These are phyloP conservation scores for Pythium chondricola DNA, from an alignment of 352 stramenopile genomes.

Conservation along the genomic window DNA sequence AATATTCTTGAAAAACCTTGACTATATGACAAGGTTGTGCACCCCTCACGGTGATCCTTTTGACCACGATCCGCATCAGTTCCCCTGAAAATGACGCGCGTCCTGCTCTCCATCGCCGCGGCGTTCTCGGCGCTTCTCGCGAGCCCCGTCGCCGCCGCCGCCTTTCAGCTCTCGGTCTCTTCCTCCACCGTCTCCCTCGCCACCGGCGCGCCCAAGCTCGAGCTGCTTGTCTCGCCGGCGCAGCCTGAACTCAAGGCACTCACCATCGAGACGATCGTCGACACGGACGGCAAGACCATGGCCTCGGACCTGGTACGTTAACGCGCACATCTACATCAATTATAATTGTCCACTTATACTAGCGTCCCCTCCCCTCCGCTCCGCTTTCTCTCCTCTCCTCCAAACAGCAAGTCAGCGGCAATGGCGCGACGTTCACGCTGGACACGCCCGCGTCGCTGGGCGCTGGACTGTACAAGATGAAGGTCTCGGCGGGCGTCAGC, in stretches of 20 bases:
- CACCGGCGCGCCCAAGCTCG: slow-evolving; percentile 35
- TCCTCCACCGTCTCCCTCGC: slow-evolving; percentile 44
- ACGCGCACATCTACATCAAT: too few relatives aligned
- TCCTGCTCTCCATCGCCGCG: slow-evolving; percentile 14
- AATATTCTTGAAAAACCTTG: too few relatives aligned
- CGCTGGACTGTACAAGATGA: slow-evolving; percentile 78
- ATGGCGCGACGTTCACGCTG: slow-evolving; percentile 59
- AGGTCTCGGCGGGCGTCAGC: slow-evolving; percentile 42
- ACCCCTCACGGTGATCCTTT: too few relatives aligned
- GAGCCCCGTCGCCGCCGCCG: slow-evolving; percentile 19
- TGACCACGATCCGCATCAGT: too few relatives aligned
- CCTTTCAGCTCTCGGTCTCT: slow-evolving; percentile 28
- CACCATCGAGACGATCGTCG: slow-evolving; percentile 61
- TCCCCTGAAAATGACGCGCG: slow-evolving; percentile 21
- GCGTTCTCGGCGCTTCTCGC: slow-evolving; percentile 10
- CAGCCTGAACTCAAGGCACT: slow-evolving; percentile 50
- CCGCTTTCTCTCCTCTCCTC: too few relatives aligned
- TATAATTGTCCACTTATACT: too few relatives aligned
- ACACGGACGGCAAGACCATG: slow-evolving; percentile 51
- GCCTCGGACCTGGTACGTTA: slow-evolving; percentile 52
- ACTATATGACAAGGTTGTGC: too few relatives aligned
- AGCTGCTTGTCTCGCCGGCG: slow-evolving; percentile 44
- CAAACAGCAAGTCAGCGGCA: slow-evolving; percentile 53
- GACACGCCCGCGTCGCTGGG: slow-evolving; percentile 34
- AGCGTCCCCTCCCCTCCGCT: too few relatives aligned